Conservation (phyloP, 176 grass and related monocot genomes). For the Secale cereale region DNA sequence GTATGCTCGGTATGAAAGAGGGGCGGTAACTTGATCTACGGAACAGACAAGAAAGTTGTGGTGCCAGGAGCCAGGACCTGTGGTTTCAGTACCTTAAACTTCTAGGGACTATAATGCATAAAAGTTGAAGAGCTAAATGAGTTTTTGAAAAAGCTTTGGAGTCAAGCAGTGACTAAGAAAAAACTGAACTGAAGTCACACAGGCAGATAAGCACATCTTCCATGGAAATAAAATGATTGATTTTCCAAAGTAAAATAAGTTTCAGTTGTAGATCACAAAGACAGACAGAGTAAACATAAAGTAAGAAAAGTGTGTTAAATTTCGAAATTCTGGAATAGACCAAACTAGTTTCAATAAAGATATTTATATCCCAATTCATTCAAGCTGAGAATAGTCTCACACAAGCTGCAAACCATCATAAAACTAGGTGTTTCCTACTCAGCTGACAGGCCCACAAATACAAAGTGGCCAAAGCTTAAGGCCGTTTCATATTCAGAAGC, state of each 20-base stretch:
- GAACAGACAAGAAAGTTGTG: not conserved
- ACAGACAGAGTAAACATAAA: slow-evolving; percentile 3
- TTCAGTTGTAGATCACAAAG: not conserved
- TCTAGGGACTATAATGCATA: not conserved
- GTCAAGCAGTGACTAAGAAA: not conserved
- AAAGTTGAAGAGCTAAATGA: not conserved
- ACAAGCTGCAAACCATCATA: not conserved
- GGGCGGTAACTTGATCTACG: not conserved
- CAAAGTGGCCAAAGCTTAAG: not conserved
- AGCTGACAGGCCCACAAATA: not conserved
- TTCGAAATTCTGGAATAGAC: not conserved
- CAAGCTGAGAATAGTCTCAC: not conserved
- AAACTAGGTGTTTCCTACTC: not conserved
- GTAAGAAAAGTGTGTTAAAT: not conserved
- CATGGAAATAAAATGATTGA: not conserved
- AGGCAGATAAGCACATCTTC: not conserved
- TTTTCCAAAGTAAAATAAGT: slow-evolving; percentile 14
- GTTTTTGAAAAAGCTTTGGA: not conserved
- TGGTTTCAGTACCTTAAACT: not conserved
- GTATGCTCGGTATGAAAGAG: not conserved
- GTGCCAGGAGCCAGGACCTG: not conserved
- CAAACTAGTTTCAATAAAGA: slow-evolving; percentile 3
- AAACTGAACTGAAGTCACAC: not conserved
- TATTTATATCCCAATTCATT: not conserved
- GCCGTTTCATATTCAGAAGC: slow-evolving; percentile 1